Percentiles rank a stretch among this genome's conserved stretches.
These are phyloP conservation scores for Neurospora tetrasperma DNA, from an alignment of 495 filamentous ascomycete genomes.

Conservation along the genomic window DNA sequence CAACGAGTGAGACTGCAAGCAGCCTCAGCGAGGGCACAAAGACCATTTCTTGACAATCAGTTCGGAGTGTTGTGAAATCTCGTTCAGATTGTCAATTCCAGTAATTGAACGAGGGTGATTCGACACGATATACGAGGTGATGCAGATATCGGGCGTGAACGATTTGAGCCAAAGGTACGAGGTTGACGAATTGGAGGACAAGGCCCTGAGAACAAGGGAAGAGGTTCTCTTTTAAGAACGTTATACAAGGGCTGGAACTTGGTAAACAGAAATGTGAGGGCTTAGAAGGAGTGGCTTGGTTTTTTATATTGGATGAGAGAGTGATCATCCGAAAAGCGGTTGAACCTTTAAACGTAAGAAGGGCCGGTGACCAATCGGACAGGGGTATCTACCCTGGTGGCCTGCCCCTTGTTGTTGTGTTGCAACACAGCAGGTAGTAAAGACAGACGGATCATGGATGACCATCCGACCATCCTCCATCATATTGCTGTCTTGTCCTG, in stretches of 20 bases:
- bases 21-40: conserved; percentile 7
- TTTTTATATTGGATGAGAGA: neutral
- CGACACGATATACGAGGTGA: neutral
- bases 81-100: neutral
- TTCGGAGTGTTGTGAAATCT: neutral
- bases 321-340: neutral
- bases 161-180: neutral
- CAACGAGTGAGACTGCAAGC: conserved; percentile 24
- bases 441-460: neutral
- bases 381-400: neutral
- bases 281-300: neutral
- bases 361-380: neutral
- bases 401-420: neutral
- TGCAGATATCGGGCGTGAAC: neutral
- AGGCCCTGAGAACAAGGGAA: neutral
- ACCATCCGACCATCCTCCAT: neutral
- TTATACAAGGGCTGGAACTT: neutral
- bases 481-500: neutral
- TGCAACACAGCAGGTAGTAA: neutral
- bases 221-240: neutral
- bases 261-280: neutral
- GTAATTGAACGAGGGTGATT: neutral
- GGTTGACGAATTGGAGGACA: neutral
- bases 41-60: neutral
- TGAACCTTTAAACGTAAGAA: neutral